Percentiles rank a stretch among this genome's conserved stretches.
phyloP scores from a whole-genome alignment of 2,329 filamentous ascomycete species.

The Fusarium sublunatum region DNA sequence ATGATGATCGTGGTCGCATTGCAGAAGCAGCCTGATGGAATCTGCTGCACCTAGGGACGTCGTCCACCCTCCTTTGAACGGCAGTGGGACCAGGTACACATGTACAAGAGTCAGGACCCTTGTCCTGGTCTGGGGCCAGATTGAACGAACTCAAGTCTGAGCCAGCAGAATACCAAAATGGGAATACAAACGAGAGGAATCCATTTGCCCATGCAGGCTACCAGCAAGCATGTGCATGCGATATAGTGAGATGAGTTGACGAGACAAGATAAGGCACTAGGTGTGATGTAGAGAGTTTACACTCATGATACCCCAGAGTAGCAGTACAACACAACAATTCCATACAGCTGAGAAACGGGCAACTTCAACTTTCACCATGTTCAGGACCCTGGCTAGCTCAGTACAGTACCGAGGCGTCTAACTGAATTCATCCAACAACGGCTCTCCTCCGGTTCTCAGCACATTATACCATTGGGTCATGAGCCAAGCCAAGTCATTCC shows the following conservation, averaged over 20 bases:
- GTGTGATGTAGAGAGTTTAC: too few relatives aligned
- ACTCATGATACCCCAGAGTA: too few relatives aligned
- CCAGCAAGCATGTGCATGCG: too few relatives aligned
- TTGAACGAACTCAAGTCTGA: slow-evolving; percentile 40
- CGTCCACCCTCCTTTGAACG: slow-evolving; percentile 27
- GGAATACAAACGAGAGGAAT: slow-evolving; percentile 17
- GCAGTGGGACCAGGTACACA: slow-evolving; percentile 31
- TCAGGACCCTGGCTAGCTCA: not conserved
- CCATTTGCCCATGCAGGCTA: slow-evolving; percentile 1
- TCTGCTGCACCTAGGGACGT: slow-evolving; percentile 24
- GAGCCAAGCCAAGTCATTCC: slow-evolving; percentile 18
- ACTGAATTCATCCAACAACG: slow-evolving; percentile 4
- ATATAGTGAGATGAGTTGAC: not conserved
- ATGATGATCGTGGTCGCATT: slow-evolving; percentile 12
- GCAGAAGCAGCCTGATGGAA: not conserved
- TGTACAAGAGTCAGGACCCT: slow-evolving; percentile 39
- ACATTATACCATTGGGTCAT: slow-evolving; percentile 18
- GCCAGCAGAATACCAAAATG: slow-evolving; percentile 30
- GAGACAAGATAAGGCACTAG: not conserved
- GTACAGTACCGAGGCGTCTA: not conserved
- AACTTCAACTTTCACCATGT: not conserved
- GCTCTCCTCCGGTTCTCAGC: slow-evolving; percentile 5
- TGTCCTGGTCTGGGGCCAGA: slow-evolving; percentile 34
- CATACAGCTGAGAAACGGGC: not conserved
- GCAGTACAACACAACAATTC: too few relatives aligned